These are phyloP conservation scores for Sanghuangporus weigelae DNA, from an alignment of 1,284 basidiomycete genomes.

Conservation along the genomic window DNA sequence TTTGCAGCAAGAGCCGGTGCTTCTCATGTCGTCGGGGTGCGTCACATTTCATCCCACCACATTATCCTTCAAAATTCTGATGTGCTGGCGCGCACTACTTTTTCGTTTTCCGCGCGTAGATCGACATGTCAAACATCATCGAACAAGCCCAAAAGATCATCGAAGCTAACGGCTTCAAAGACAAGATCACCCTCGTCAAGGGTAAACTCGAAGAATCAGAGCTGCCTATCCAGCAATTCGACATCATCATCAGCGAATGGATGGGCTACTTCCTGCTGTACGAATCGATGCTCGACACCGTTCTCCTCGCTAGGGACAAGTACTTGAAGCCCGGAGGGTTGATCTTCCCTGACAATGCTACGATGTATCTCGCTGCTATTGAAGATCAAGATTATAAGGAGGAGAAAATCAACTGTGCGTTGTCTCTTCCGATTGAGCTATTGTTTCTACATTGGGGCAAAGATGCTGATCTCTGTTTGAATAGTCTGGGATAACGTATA, in stretches of 20 bases:
- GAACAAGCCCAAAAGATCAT: constrained; percentile 98
- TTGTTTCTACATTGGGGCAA: background rate
- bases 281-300: constrained; percentile 99
- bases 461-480: background rate
- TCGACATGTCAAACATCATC: constrained; percentile 99
- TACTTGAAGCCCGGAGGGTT: constrained; percentile 89
- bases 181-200: constrained; percentile 94
- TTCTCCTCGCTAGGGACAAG: constrained; percentile 93
- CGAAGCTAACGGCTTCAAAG: constrained; percentile 92
- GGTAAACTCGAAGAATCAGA: constrained; percentile 94
- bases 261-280: constrained; percentile 97
- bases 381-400: constrained; percentile 99
- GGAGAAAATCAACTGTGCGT: constrained; percentile 97
- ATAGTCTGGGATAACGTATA: constrained; percentile 99
- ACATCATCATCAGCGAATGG: constrained; percentile 99
- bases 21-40: constrained; percentile 88
- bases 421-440: background rate
- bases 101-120: constrained; percentile 39
- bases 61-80: too few species aligned
- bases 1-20: constrained; percentile 98
- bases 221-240: constrained; percentile 84
- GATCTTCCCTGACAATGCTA: constrained; percentile 96
- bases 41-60: constrained; percentile 24
- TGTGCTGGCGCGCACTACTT: too few species aligned
- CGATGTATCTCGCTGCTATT: constrained; percentile 92